Evolutionary conservation across 768 basidiomycete species (phyloP).

Genomic region (Lentinula raphanica): DNA sequence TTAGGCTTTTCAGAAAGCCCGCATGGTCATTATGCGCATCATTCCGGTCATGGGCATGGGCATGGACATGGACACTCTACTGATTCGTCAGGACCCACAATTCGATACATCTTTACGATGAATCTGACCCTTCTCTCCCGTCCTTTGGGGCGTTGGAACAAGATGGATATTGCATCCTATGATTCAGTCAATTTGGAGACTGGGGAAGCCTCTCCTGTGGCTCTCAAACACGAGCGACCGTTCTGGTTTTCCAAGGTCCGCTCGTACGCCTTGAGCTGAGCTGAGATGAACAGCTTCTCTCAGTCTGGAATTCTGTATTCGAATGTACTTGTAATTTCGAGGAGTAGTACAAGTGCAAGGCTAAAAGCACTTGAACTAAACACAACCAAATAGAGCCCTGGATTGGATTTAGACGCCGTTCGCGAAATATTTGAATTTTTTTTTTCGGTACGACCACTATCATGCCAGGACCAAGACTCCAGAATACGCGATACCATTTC

Average conservation of each 20-base stretch:
- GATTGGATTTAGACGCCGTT: no score
- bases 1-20: conserved; percentile 1
- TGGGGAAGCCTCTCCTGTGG: conserved; percentile 65
- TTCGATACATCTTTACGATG: conserved; percentile 73
- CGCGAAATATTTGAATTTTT: no score
- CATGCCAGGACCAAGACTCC: not conserved
- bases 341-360: not conserved
- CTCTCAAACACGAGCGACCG: conserved; percentile 79
- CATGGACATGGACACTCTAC: not conserved
- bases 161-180: conserved; percentile 68
- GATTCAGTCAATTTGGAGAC: conserved; percentile 71
- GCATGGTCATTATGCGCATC: not conserved
- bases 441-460: no score
- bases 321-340: not conserved
- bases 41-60: not conserved
- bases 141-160: conserved; percentile 82
- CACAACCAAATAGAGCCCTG: not conserved
- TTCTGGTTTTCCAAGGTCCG: conserved; percentile 92
- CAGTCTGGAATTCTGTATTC: not conserved
- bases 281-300: not conserved
- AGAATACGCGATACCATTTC: not conserved
- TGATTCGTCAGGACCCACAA: conserved; percentile 13
- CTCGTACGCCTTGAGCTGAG: conserved; percentile 38
- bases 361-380: not conserved
- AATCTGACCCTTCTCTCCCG: conserved; percentile 63